These are phyloP conservation scores for Dioscorea alata DNA, from an alignment of 106 monocot genomes.

Conservation along the genomic window DNA sequence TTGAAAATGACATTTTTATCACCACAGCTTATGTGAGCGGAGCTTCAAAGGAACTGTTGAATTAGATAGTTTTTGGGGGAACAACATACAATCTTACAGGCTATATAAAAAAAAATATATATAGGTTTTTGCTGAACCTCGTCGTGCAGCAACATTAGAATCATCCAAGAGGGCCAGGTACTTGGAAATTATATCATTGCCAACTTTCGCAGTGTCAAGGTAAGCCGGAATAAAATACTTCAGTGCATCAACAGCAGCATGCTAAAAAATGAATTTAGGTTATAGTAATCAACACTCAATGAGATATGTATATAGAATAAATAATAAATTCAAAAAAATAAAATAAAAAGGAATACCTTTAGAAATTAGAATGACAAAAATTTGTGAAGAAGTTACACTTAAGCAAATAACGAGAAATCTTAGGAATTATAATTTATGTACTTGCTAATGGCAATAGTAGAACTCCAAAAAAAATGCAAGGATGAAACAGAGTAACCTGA, in stretches of 20 bases:
- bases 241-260: conserved; percentile 78
- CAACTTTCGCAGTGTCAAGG: conserved; percentile 38
- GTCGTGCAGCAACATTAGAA: conserved; percentile 93
- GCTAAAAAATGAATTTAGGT: conserved; percentile 26
- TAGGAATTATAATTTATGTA: not conserved
- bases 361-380: too few species aligned
- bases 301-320: too few species aligned
- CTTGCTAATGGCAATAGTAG: not conserved
- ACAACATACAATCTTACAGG: too few species aligned
- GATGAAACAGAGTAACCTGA: not conserved
- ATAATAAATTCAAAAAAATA: too few species aligned
- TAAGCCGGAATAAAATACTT: conserved; percentile 69
- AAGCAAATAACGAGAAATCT: not conserved
- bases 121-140: conserved; percentile 91
- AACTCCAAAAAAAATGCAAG: not conserved
- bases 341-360: too few species aligned
- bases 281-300: too few species aligned
- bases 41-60: too few species aligned
- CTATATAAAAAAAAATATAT: too few species aligned
- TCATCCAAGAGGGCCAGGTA: conserved; percentile 73
- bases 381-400: too few species aligned
- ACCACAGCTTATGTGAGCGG: too few species aligned
- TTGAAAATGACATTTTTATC: too few species aligned
- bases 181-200: conserved; percentile 35
- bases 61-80: too few species aligned